A percentile compares a stretch with the other conserved stretches of the same genome.
Conservation (phyloP, 805 yeast genomes). For the Yarrowia bubula region DNA sequence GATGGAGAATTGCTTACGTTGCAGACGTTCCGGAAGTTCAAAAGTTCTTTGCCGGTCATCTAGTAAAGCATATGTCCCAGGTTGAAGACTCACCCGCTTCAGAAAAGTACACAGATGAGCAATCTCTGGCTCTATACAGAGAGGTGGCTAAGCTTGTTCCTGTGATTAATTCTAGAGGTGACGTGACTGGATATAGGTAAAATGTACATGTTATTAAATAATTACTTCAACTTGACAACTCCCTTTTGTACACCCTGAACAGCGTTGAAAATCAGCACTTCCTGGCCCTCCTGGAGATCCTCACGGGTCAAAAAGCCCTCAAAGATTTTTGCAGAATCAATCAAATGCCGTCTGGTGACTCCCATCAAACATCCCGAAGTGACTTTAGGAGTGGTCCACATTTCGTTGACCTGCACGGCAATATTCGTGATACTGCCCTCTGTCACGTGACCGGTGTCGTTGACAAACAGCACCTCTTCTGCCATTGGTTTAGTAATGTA, state of each 20-base stretch:
- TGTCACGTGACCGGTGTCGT: constrained; percentile 11
- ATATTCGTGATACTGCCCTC: constrained; percentile 23
- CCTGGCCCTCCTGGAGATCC: constrained; percentile 21
- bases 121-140: background rate
- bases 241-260: constrained; percentile 21
- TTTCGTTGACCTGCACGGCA: constrained; percentile 12
- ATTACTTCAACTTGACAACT: background rate
- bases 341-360: constrained; percentile 18
- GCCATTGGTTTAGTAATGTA: background rate
- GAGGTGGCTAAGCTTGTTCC: background rate
- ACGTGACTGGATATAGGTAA: background rate
- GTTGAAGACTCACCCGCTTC: background rate
- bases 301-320: constrained; percentile 1
- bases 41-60: background rate
- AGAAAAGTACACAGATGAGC: background rate
- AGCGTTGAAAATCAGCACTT: constrained; percentile 11
- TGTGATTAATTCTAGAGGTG: background rate
- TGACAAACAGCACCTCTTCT: constrained; percentile 20
- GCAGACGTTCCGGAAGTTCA: background rate
- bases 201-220: background rate
- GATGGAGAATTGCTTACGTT: background rate
- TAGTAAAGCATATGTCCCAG: background rate
- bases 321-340: background rate
- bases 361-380: constrained; percentile 20
- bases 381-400: constrained; percentile 23